Evolutionary conservation across 164 flowering plant genomes (phyloP), one percentile per base, ranked within the genome.

Genomic region (Pachysandra terminalis): DNA sequence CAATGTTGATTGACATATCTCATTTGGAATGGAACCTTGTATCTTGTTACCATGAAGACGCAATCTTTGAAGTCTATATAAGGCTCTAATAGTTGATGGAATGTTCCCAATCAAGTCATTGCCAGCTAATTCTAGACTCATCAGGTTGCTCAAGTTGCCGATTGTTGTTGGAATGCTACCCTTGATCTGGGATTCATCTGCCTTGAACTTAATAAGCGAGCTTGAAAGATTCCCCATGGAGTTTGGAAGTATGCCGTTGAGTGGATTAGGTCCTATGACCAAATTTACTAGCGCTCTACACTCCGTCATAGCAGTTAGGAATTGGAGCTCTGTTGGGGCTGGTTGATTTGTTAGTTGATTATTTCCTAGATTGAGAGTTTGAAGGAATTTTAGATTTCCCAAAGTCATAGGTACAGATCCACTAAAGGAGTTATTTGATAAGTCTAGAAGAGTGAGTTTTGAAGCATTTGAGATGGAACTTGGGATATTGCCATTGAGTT

Each of bases 161-260:
- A 81, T 66, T 56, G 66, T 73, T 19, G 0, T 12, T 0, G 82
- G 85, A 68, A 81, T 73, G n/a, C 2, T 55, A 13, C 81, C 81
- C 9, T 48, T 62, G 19, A 77, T 60, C 3, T 61, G 13, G 57
- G 74, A 69, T 16, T 21, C 32, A 12, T 4, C 6, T 22, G 59
- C 61, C 14, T 10, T 13, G 37, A 79, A 35, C 0, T 9, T 16
- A 25, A 59, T 23, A 12, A 81, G 71, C 37, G 76, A 70, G 9
- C 54, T 14, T 9, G 84, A 76, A 25, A 82, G 41, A 56, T 78
- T 81, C 0, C 84, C 81, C 19, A 81, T 59, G 17, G 74, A 77
- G 54, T 0, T 35, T 16, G 81, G 81, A 63, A 75, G 75, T 16
- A 56, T 25, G 7, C 64, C 72, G 24, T 24, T 53, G 0, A 81